Conservation (phyloP, 257 asterid genomes). For the Nicotiana sylvestris region DNA sequence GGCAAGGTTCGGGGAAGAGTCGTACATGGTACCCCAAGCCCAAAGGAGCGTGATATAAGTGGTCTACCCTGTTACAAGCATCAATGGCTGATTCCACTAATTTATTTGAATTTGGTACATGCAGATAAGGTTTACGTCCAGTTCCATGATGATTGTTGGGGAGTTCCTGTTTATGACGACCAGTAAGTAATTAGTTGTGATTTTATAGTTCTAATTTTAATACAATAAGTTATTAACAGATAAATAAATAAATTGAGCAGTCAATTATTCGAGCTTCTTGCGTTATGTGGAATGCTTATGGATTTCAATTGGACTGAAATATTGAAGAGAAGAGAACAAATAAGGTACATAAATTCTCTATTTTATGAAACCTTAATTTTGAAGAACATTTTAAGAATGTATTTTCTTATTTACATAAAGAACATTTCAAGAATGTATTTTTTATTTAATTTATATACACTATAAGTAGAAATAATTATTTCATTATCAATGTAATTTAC, state of each 20-base stretch:
- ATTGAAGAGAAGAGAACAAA: constrained; percentile 50
- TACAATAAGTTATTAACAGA: background rate
- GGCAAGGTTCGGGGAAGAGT: too few relatives aligned
- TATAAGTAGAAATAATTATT: too few relatives aligned
- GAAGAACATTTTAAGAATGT: background rate
- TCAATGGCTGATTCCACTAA: too few relatives aligned
- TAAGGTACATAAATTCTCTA: constrained; percentile 39
- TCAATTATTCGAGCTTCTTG: constrained; percentile 76
- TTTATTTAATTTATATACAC: background rate
- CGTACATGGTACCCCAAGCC: too few relatives aligned
- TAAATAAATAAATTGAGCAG: constrained; percentile 28
- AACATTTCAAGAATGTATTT: background rate
- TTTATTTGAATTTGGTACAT: background rate
- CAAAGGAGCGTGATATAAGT: too few relatives aligned
- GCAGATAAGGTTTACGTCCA: constrained; percentile 73
- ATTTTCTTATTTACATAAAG: background rate
- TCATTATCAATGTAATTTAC: background rate
- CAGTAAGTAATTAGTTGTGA: constrained; percentile 41
- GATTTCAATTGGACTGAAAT: constrained; percentile 95
- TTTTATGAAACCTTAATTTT: background rate
- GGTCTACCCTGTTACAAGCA: too few relatives aligned
- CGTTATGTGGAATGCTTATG: constrained; percentile 89
- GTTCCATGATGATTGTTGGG: constrained; percentile 98
- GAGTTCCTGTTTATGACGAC: constrained; percentile 91
- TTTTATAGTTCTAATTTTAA: background rate